These are phyloP conservation scores for Saccharum hybrid DNA, from an alignment of 202 grass and related monocot species.

Conservation along the genomic window DNA sequence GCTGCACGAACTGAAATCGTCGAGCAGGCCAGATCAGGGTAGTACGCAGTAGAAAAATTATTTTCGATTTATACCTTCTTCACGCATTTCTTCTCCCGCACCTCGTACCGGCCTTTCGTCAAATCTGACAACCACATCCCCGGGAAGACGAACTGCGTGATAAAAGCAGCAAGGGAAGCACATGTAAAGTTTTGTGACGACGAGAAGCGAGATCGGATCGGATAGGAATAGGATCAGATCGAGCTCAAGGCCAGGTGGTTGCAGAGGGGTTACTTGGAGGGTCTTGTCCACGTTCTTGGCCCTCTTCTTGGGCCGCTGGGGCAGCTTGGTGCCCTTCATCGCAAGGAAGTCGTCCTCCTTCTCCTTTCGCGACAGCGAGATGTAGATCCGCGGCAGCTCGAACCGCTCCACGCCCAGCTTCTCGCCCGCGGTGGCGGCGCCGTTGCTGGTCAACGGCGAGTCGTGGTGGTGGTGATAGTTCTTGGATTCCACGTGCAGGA, in stretches of 20 bases:
- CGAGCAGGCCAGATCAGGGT: background rate
- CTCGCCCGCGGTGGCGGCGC: slow-evolving; percentile 37
- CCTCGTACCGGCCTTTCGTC: slow-evolving; percentile 81
- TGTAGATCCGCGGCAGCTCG: slow-evolving; percentile 86
- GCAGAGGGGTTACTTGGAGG: slow-evolving; percentile 52
- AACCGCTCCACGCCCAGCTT: slow-evolving; percentile 58
- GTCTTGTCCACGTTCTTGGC: slow-evolving; percentile 84
- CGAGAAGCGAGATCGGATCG: background rate
- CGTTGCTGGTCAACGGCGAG: slow-evolving; percentile 49
- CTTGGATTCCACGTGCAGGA: slow-evolving; percentile 54
- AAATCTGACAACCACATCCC: slow-evolving; percentile 95
- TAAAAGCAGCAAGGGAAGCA: background rate
- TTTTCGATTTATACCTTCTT: slow-evolving; percentile 71
- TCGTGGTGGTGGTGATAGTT: slow-evolving; percentile 44
- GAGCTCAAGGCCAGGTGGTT: background rate
- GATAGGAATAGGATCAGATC: slow-evolving; percentile 12
- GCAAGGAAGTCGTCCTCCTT: slow-evolving; percentile 90
- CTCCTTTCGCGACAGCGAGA: slow-evolving; percentile 87
- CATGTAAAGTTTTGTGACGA: slow-evolving; percentile 34
- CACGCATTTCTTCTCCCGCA: slow-evolving; percentile 88
- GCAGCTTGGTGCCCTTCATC: slow-evolving; percentile 95
- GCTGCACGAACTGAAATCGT: background rate
- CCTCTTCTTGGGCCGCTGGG: slow-evolving; percentile 90
- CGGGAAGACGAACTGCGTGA: slow-evolving; percentile 72
- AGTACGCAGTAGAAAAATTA: background rate